Evolutionary conservation across 352 stramenopile species (phyloP).

Genomic region (Globisporangium acanthophoron): DNA sequence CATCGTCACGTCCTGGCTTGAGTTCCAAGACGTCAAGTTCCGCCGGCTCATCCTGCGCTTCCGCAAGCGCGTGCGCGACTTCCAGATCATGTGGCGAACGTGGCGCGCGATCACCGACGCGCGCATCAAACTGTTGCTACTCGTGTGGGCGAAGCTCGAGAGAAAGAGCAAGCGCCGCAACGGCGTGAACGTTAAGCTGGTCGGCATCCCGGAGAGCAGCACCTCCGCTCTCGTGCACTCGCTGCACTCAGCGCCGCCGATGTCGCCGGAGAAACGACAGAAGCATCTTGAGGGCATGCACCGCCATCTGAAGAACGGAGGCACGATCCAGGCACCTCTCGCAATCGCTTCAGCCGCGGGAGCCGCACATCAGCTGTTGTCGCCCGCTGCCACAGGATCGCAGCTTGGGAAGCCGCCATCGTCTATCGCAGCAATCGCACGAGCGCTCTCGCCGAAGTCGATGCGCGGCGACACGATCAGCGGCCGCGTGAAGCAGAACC

Average conservation of each 20-base stretch:
- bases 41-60: slow-evolving; percentile 73
- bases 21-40: slow-evolving; percentile 84
- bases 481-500: slow-evolving; percentile 19
- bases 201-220: background rate
- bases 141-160: slow-evolving; percentile 64
- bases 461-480: background rate
- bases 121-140: slow-evolving; percentile 61
- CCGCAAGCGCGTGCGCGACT: slow-evolving; percentile 63
- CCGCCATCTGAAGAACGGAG: slow-evolving; percentile 57
- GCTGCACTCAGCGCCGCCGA: background rate
- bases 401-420: background rate
- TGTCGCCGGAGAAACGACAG: slow-evolving; percentile 18
- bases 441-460: slow-evolving; percentile 3
- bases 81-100: slow-evolving; percentile 67
- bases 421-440: slow-evolving; percentile 7
- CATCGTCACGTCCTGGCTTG: slow-evolving; percentile 70
- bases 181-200: slow-evolving; percentile 16
- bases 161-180: slow-evolving; percentile 42
- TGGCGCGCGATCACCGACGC: slow-evolving; percentile 71
- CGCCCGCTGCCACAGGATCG: background rate
- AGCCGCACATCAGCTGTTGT: background rate
- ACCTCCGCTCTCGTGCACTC: slow-evolving; percentile 12
- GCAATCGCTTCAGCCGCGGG: slow-evolving; percentile 2
- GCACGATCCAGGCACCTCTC: slow-evolving; percentile 36
- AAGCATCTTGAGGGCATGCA: slow-evolving; percentile 46